These are phyloP conservation scores for Fusarium luffae DNA, from an alignment of 2,329 filamentous ascomycete species.

Conservation along the genomic window DNA sequence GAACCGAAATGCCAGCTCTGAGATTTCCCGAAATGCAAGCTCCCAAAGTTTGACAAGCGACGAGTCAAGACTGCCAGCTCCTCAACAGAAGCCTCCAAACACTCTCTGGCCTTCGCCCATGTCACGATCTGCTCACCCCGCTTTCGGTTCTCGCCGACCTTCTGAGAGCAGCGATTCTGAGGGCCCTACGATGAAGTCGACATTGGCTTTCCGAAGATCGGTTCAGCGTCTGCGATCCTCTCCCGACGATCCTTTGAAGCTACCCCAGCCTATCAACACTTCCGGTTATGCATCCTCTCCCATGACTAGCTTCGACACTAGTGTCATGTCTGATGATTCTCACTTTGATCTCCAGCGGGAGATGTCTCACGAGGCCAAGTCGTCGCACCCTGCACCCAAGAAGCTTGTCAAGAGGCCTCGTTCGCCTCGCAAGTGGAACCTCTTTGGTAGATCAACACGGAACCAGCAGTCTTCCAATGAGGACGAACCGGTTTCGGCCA, in stretches of 20 bases:
- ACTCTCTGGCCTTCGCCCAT: conserved; percentile 67
- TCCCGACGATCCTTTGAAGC: conserved; percentile 57
- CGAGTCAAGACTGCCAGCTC: conserved; percentile 54
- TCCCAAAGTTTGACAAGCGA: conserved; percentile 57
- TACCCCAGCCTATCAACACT: conserved; percentile 66
- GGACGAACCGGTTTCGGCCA: conserved; percentile 57
- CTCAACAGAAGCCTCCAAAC: conserved; percentile 54
- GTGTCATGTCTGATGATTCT: conserved; percentile 68
- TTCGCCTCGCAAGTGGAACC: conserved; percentile 71
- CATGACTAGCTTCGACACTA: conserved; percentile 67
- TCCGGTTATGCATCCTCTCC: conserved; percentile 58
- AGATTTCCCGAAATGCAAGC: conserved; percentile 62
- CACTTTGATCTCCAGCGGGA: conserved; percentile 55
- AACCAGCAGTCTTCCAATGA: conserved; percentile 55
- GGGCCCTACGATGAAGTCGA: conserved; percentile 59
- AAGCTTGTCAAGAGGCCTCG: conserved; percentile 66
- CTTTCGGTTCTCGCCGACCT: conserved; percentile 53
- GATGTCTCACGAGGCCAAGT: conserved; percentile 46
- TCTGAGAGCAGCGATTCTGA: conserved; percentile 69
- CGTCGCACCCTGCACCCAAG: conserved; percentile 54
- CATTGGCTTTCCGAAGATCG: conserved; percentile 66
- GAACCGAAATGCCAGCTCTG: conserved; percentile 66
- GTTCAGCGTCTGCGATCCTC: conserved; percentile 61
- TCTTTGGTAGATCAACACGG: conserved; percentile 67
- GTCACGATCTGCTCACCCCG: conserved; percentile 51